These are phyloP conservation scores for Maudiozyma bulderi DNA, from an alignment of 805 yeast species.

Conservation along the genomic window DNA sequence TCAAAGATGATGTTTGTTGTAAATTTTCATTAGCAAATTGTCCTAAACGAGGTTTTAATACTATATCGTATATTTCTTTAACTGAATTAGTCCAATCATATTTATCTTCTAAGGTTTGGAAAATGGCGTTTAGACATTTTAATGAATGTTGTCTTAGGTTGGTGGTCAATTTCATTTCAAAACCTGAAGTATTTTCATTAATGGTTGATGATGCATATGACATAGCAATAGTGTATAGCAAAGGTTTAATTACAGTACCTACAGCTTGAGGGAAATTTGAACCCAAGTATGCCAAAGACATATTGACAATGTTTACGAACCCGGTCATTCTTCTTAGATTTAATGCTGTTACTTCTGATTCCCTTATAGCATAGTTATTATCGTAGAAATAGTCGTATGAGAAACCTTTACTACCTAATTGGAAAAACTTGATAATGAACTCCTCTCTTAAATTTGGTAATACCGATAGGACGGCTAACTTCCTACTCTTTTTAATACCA, in stretches of 20 bases:
- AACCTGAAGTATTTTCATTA: slow-evolving; percentile 10
- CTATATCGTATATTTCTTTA: slow-evolving; percentile 38
- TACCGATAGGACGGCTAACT: slow-evolving; percentile 57
- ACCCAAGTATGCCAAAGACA: slow-evolving; percentile 40
- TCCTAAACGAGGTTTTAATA: slow-evolving; percentile 56
- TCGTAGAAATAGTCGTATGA: slow-evolving; percentile 31
- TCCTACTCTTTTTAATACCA: slow-evolving; percentile 63
- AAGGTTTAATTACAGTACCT: slow-evolving; percentile 43
- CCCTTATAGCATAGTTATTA: slow-evolving; percentile 15
- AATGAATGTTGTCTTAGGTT: slow-evolving; percentile 58
- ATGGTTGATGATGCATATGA: slow-evolving; percentile 38
- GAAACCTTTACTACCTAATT: slow-evolving; percentile 50
- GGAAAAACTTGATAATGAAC: slow-evolving; percentile 50
- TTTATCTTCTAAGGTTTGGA: slow-evolving; percentile 41
- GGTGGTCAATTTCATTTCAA: slow-evolving; percentile 40
- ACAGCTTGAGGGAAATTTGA: slow-evolving; percentile 42
- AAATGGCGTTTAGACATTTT: slow-evolving; percentile 50
- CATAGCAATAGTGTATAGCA: slow-evolving; percentile 43
- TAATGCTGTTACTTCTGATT: slow-evolving; percentile 22
- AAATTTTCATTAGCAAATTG: slow-evolving; percentile 68
- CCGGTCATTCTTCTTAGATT: slow-evolving; percentile 49
- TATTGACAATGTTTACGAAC: slow-evolving; percentile 38
- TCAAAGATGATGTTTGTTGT: slow-evolving; percentile 71
- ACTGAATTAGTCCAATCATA: slow-evolving; percentile 50
- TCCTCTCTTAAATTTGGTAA: slow-evolving; percentile 47